phyloP scores from a whole-genome alignment of 106 monocot genomes.

The Apostasia shenzhenica region DNA sequence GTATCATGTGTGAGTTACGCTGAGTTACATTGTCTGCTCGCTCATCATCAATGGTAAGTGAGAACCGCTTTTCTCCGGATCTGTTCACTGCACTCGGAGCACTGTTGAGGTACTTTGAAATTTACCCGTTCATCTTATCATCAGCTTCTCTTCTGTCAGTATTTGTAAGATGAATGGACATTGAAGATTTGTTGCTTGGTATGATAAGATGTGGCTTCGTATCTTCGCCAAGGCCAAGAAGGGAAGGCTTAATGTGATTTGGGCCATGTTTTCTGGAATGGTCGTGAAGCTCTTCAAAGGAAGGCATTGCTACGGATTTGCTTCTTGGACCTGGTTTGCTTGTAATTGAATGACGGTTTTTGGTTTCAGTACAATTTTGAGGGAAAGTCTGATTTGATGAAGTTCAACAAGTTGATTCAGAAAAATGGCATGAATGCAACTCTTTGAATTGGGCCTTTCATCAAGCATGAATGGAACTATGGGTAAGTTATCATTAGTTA shows the following conservation, averaged over 20 bases:
- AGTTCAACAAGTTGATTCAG: conserved; percentile 62
- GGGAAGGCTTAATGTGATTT: conserved; percentile 9
- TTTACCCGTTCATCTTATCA: too few species aligned
- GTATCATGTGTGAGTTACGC: neutral
- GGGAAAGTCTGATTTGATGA: conserved; percentile 62
- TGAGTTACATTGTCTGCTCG: neutral
- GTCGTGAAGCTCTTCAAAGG: conserved; percentile 10
- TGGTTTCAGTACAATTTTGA: conserved; percentile 53
- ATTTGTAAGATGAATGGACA: too few species aligned
- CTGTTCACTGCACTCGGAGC: conserved; percentile 15
- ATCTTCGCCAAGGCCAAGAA: conserved; percentile 5
- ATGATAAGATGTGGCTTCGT: conserved; percentile 19
- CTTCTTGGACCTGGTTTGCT: too few species aligned
- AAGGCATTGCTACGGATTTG: neutral
- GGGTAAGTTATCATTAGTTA: conserved; percentile 16
- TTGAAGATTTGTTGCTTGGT: neutral
- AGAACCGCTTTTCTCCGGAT: conserved; percentile 24
- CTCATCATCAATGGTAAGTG: conserved; percentile 23
- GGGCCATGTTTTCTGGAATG: conserved; percentile 16
- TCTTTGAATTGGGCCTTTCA: conserved; percentile 72
- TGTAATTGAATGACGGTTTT: too few species aligned
- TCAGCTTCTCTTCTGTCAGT: too few species aligned
- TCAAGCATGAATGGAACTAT: conserved; percentile 74
- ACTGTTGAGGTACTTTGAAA: conserved; percentile 13
- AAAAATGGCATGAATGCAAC: conserved; percentile 42